Evolutionary conservation across 2,329 filamentous ascomycete species (phyloP), one percentile per base, ranked within the genome.

Genomic region (Basipetospora sp.): DNA sequence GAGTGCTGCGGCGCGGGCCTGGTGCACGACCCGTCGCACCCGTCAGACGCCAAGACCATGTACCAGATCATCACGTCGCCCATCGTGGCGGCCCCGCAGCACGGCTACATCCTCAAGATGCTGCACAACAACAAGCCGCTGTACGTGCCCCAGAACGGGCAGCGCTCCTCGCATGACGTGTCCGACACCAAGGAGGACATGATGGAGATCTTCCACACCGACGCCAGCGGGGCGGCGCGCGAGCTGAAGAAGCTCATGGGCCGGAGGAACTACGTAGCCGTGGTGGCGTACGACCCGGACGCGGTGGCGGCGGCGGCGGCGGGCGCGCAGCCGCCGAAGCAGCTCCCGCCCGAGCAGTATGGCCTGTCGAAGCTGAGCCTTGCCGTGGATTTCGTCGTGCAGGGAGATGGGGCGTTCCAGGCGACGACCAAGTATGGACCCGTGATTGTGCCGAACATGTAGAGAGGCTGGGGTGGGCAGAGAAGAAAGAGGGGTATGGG

Each of bases 151-250:
- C 69, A 73, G 39, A 98, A 98, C 57, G 88, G 88, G 2, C 76
- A 85, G 40, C 72, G 74, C 45, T 77, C 80, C 1, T 80, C 69
- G 2, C 74, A 85, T 43, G 71, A 78, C 45, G 71, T 82, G 1
- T 81, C 78, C 2, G 90, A 98, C 55, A 98, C 90, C 33, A 96
- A 98, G 59, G 90, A 98, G 58, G 90, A 98, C 6, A 98, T 98
- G 90, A 93, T 98, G 82, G 90, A 98, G 64, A 92, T 98, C 47
- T 98, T 98, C 70, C 85, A 90, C 50, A 83, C 80, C 6, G 90
- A 98, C 49, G 85, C 90, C 13, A 84, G 79, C 38, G 88, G 90
- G n/a, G 66, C 74, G 26, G 67, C 77, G 1, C 71, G 87, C 33
- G 88, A 94, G 56, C 68, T 87, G 52, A 87, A 87, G 62, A 82